Evolutionary conservation across 148 eudicot genomes (phyloP).

Genomic region (Silene latifolia): DNA sequence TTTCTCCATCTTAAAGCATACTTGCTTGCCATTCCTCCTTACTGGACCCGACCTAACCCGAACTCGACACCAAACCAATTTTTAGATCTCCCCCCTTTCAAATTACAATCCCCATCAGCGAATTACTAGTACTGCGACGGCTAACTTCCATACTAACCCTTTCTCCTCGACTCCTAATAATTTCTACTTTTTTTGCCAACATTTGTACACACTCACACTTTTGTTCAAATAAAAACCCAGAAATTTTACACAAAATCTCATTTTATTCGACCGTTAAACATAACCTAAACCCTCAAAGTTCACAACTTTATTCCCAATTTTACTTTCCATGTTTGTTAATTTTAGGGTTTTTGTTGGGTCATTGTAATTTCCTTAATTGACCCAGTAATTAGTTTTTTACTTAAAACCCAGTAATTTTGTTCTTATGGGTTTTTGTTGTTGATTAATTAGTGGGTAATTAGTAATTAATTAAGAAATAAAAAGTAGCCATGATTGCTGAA

Average conservation of each 20-base stretch:
- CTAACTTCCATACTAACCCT: too few relatives aligned
- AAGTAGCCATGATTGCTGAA: conserved; percentile 67
- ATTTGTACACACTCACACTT: too few relatives aligned
- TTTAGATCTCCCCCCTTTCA: too few relatives aligned
- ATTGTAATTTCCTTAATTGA: conserved; percentile 5
- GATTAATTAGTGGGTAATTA: conserved; percentile 5
- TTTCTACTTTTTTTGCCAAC: too few relatives aligned
- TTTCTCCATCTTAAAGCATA: too few relatives aligned
- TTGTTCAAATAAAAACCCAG: too few relatives aligned
- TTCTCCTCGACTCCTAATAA: too few relatives aligned
- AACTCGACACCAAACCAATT: too few relatives aligned
- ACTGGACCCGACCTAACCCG: too few relatives aligned
- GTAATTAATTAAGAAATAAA: not conserved
- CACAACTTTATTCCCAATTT: not conserved
- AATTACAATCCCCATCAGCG: too few relatives aligned
- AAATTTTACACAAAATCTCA: not conserved
- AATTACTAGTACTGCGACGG: too few relatives aligned
- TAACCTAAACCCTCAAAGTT: not conserved
- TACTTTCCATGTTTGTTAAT: not conserved
- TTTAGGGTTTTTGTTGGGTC: conserved; percentile 17
- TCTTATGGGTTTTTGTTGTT: not conserved
- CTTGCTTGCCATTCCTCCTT: too few relatives aligned
- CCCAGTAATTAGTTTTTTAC: not conserved
- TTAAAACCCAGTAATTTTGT: conserved; percentile 8
- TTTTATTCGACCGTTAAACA: not conserved